Evolutionary conservation across 164 flowering plant genomes (phyloP).

Genomic region (Liquidambar formosana): DNA sequence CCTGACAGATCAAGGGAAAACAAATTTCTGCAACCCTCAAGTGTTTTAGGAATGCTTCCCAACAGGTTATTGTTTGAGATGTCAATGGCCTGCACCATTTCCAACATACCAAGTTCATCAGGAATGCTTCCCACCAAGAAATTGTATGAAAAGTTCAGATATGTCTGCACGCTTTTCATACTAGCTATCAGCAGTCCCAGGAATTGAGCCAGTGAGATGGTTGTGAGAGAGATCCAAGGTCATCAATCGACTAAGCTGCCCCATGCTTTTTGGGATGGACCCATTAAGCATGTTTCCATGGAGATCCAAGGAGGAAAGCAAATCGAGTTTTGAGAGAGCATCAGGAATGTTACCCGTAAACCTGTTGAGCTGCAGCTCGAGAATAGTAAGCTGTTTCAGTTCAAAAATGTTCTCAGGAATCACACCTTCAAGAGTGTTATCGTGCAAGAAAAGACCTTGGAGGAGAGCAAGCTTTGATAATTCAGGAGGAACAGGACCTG

Average conservation of each 20-base stretch:
- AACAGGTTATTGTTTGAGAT: slow-evolving; percentile 70
- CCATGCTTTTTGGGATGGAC: slow-evolving; percentile 56
- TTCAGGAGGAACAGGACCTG: slow-evolving; percentile 49
- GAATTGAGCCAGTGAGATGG: slow-evolving; percentile 56
- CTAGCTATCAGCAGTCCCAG: slow-evolving; percentile 42
- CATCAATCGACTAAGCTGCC: slow-evolving; percentile 34
- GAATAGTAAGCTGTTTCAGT: slow-evolving; percentile 46
- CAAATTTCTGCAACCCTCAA: slow-evolving; percentile 59
- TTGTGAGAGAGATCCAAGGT: slow-evolving; percentile 72
- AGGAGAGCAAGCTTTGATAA: slow-evolving; percentile 54
- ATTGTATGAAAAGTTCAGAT: slow-evolving; percentile 67
- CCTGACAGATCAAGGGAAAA: slow-evolving; percentile 60
- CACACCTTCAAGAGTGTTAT: slow-evolving; percentile 57
- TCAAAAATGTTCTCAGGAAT: slow-evolving; percentile 49
- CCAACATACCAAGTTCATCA: slow-evolving; percentile 58
- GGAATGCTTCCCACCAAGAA: slow-evolving; percentile 52
- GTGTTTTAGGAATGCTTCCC: slow-evolving; percentile 53
- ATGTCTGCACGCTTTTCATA: slow-evolving; percentile 47
- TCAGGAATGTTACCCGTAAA: slow-evolving; percentile 62
- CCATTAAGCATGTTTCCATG: slow-evolving; percentile 64
- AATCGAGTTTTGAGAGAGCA: slow-evolving; percentile 48
- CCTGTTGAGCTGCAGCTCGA: slow-evolving; percentile 48
- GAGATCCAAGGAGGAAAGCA: slow-evolving; percentile 58
- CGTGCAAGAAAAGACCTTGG: slow-evolving; percentile 54
- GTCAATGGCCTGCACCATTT: slow-evolving; percentile 72